Base-by-base conservation (phyloP, 805 yeast genomes). In the Soucietia sequanensis region DNA sequence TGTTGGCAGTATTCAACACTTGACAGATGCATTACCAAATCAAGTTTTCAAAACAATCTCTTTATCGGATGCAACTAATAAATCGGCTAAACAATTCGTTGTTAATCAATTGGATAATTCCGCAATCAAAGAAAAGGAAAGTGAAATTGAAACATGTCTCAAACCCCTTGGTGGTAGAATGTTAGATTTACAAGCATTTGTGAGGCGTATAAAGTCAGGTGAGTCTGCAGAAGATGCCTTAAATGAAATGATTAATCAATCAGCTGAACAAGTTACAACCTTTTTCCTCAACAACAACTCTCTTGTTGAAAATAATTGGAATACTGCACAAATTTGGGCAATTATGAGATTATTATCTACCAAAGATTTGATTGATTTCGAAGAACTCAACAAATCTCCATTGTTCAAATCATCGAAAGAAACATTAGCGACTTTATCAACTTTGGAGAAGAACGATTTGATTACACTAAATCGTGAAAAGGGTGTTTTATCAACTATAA, bases 151-250 rank as follows among this genome's bases (percentile, higher is more conserved):
- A 16, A 59, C 63, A 4, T 73, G 81, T 21, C 62, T 90, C 22
- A 77, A 66, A 18, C 95, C 95, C 9, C 62, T 93, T 18, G 99
- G 99, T 14, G 99, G 99, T 26, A 78, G 99, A 43, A 84, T 91
- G 90, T 70, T 89, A 29, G 99, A 93, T 57, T 68, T 93, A 33
- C 96, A 93, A 59, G 82, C 91, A 19, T 89, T 87, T 60, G 84
- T 84, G 2, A 76, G 98, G 54, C 82, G 98, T 33, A 76, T 93
- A 12, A 80, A 80, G 48, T 79, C 91, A 1, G 99, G 99, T 5
- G 99, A 93, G 54, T 55, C 76, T 6, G 95, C 96, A 2, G 49
- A 62, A 7, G 83, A 75, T 33, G 97, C 98, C 0, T 62, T 88
- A 28, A 60, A 72, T 2, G 90, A 87, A 44, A 85, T 93, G 83